phyloP scores from a whole-genome alignment of 1,139 yeast genomes.

The Zygosaccharomyces sapae region DNA sequence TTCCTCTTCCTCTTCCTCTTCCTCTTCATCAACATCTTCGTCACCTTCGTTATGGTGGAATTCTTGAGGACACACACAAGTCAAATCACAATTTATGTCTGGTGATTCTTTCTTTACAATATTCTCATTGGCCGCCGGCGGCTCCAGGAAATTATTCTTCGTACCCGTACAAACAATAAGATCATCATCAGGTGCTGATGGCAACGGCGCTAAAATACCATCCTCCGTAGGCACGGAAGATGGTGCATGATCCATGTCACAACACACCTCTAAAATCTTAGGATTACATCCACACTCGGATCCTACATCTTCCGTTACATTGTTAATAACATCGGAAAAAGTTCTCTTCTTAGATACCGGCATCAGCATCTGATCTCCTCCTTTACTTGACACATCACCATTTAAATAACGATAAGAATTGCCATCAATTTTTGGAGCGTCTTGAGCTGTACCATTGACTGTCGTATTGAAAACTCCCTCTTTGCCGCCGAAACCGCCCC shows the following conservation, averaged over 20 bases:
- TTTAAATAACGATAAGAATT: too few relatives aligned
- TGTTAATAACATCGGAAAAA: constrained; percentile 3
- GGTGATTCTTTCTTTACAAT: constrained; percentile 20
- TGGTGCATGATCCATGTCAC: constrained; percentile 35
- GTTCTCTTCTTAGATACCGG: constrained; percentile 1
- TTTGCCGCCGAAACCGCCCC: constrained; percentile 16
- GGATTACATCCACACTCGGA: constrained; percentile 36
- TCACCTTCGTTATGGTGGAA: constrained; percentile 1
- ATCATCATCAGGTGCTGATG: constrained; percentile 7
- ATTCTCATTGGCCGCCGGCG: constrained; percentile 5
- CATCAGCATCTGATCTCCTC: constrained; percentile 1
- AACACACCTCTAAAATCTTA: constrained; percentile 39
- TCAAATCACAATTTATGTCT: constrained; percentile 29
- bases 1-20: constrained; percentile 15
- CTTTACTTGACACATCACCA: background rate
- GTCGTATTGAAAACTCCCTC: constrained; percentile 17
- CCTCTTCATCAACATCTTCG: constrained; percentile 10
- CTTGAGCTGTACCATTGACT: background rate
- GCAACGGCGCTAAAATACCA: constrained; percentile 5
- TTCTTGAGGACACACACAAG: constrained; percentile 18
- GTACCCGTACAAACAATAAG: constrained; percentile 7
- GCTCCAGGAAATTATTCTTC: constrained; percentile 1
- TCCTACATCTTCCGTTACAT: constrained; percentile 7
- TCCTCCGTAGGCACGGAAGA: constrained; percentile 2
- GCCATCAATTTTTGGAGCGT: background rate